Evolutionary conservation across 345 rosid genomes (phyloP).

Genomic region (Eucalyptus polybractea): DNA sequence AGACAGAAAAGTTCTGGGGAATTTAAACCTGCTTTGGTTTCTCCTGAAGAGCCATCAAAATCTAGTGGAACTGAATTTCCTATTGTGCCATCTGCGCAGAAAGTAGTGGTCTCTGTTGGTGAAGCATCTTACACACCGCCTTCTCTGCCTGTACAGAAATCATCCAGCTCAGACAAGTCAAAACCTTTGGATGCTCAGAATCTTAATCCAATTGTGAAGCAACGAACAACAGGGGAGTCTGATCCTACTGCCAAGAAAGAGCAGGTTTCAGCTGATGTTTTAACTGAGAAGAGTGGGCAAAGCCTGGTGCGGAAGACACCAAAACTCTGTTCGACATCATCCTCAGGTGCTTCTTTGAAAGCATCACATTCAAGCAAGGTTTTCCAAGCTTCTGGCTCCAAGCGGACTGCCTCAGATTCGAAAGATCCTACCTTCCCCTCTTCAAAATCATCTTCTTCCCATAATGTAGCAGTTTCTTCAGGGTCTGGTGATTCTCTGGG

Average conservation of each 20-base stretch:
- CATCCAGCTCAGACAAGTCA: conserved; percentile 21
- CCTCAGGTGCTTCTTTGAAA: conserved; percentile 27
- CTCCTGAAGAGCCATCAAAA: conserved; percentile 25
- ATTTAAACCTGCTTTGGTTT: conserved; percentile 16
- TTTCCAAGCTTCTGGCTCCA: conserved; percentile 38
- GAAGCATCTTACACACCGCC: conserved; percentile 30
- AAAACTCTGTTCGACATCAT: conserved; percentile 32
- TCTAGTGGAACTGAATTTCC: conserved; percentile 17
- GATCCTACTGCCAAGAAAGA: conserved; percentile 27
- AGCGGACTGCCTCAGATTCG: conserved; percentile 27
- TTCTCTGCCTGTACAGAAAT: conserved; percentile 10
- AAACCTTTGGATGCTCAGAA: conserved; percentile 36
- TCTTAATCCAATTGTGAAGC: conserved; percentile 17
- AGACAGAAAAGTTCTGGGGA: conserved; percentile 18
- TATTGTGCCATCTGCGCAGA: conserved; percentile 14
- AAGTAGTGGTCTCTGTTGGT: conserved; percentile 29
- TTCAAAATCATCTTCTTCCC: conserved; percentile 33
- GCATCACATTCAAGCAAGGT: conserved; percentile 33
- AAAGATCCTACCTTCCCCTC: conserved; percentile 36
- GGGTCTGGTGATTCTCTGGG: conserved; percentile 32
- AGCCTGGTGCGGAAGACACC: conserved; percentile 20
- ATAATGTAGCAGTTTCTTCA: conserved; percentile 15
- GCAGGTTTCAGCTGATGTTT: conserved; percentile 22
- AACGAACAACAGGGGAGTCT: conserved; percentile 15
- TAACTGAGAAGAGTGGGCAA: conserved; percentile 25